phyloP scores from a whole-genome alignment of 1,139 yeast genomes.

The Hansenula sp. region DNA sequence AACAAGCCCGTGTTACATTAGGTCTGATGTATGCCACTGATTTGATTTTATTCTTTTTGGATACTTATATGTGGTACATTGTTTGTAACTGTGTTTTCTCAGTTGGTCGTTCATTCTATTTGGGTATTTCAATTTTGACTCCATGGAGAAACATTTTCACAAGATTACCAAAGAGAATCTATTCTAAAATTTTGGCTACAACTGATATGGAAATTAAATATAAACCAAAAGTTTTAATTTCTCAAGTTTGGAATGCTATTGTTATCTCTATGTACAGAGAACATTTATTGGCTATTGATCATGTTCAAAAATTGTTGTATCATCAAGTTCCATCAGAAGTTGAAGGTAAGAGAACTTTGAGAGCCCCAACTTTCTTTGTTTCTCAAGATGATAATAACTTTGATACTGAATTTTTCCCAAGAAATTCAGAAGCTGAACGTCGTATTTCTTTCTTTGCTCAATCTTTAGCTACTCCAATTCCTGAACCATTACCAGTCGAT shows the following conservation, averaged over 20 bases:
- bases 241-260: conserved; percentile 98
- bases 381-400: conserved; percentile 94
- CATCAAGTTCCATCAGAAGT: conserved; percentile 97
- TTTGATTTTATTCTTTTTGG: conserved; percentile 92
- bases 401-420: conserved; percentile 94
- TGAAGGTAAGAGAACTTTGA: conserved; percentile 96
- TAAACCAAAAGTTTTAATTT: conserved; percentile 95
- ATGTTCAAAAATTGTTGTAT: conserved; percentile 92
- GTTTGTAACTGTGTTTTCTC: conserved; percentile 92
- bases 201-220: conserved; percentile 99
- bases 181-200: conserved; percentile 94
- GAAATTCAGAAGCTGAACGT: conserved; percentile 96
- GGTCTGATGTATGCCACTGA: conserved; percentile 93
- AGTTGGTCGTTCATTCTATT: conserved; percentile 94
- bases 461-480: conserved; percentile 96
- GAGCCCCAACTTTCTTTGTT: conserved; percentile 98
- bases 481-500: conserved; percentile 97
- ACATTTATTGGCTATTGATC: conserved; percentile 94
- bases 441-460: conserved; percentile 99
- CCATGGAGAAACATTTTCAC: conserved; percentile 99
- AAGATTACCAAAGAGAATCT: conserved; percentile 96
- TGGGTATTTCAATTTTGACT: conserved; percentile 96
- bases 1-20: conserved; percentile 82
- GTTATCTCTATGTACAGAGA: conserved; percentile 98
- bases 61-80: conserved; percentile 98